Percentiles rank a stretch among this genome's conserved stretches.
These are phyloP conservation scores for Cytidiella melzeri DNA, from an alignment of 768 basidiomycete genomes.

Conservation along the genomic window DNA sequence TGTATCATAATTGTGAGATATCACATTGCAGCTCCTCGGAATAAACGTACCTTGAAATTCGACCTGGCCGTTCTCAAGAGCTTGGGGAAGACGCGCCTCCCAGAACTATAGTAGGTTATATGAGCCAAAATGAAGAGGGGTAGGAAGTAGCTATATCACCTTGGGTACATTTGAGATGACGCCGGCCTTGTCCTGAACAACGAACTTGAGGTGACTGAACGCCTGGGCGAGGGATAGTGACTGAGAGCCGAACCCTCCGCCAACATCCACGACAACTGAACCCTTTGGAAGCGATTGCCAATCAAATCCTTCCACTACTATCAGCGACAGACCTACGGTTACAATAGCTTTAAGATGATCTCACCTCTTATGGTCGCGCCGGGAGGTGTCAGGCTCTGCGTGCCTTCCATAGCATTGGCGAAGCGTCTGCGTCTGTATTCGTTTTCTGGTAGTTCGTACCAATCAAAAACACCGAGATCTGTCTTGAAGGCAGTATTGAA, in stretches of 20 bases:
- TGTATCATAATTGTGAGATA: background rate
- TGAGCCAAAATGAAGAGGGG: background rate
- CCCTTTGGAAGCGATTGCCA: slow-evolving; percentile 16
- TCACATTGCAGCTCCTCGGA: background rate
- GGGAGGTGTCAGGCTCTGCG: slow-evolving; percentile 1
- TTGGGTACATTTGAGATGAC: slow-evolving; percentile 23
- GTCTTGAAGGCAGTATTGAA: slow-evolving; percentile 15
- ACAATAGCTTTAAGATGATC: background rate
- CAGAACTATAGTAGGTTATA: slow-evolving; percentile 2
- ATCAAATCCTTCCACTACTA: slow-evolving; percentile 12
- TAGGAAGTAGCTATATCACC: slow-evolving; percentile 7
- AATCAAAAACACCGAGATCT: slow-evolving; percentile 13
- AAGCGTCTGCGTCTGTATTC: slow-evolving; percentile 16
- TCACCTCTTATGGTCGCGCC: slow-evolving; percentile 9
- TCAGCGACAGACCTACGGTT: too few relatives aligned
- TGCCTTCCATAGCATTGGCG: slow-evolving; percentile 21
- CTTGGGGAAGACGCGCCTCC: slow-evolving; percentile 8
- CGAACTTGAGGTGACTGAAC: slow-evolving; percentile 11
- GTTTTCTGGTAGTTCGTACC: slow-evolving; percentile 23
- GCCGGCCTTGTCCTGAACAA: slow-evolving; percentile 19
- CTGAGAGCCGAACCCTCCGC: slow-evolving; percentile 17
- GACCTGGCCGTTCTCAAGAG: background rate
- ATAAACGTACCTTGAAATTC: slow-evolving; percentile 3
- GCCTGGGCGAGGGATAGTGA: slow-evolving; percentile 14
- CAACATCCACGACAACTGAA: slow-evolving; percentile 19